Evolutionary conservation across 2,329 filamentous ascomycete genomes (phyloP).

Genomic region (Gnomoniopsis smithogilvyi): DNA sequence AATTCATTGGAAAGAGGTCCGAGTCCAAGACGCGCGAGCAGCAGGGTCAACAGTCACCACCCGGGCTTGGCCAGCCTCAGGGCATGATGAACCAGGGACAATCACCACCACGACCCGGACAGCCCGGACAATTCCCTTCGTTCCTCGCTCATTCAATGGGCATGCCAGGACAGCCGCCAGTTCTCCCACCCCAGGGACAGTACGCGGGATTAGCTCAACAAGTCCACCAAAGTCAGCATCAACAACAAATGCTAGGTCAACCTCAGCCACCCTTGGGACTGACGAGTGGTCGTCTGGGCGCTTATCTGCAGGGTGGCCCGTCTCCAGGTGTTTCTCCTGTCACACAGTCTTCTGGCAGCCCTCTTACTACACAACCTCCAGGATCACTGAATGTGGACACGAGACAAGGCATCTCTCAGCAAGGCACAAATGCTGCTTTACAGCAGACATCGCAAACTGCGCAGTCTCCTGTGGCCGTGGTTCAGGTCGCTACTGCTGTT

Average conservation of each 20-base stretch:
- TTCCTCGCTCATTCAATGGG: slow-evolving; percentile 10
- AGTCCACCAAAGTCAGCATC: slow-evolving; percentile 11
- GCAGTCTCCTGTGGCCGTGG: slow-evolving; percentile 9
- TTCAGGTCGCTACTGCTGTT: slow-evolving; percentile 17
- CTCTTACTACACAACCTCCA: slow-evolving; percentile 7
- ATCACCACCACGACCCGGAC: slow-evolving; percentile 10
- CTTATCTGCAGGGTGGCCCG: neutral
- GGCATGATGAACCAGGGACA: slow-evolving; percentile 15
- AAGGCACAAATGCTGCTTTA: neutral
- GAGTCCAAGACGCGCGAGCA: slow-evolving; percentile 21
- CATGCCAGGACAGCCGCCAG: slow-evolving; percentile 16
- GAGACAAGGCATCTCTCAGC: slow-evolving; percentile 17
- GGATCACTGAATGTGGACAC: neutral
- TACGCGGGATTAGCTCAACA: slow-evolving; percentile 13
- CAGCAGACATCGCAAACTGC: neutral
- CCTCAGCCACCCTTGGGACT: neutral
- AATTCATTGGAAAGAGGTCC: slow-evolving; percentile 21
- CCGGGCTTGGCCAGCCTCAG: slow-evolving; percentile 14
- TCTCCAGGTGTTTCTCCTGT: slow-evolving; percentile 18
- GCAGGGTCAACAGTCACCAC: slow-evolving; percentile 13
- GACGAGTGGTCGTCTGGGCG: neutral
- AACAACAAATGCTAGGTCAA: slow-evolving; percentile 4
- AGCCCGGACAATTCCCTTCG: slow-evolving; percentile 11
- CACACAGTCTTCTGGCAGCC: slow-evolving; percentile 15
- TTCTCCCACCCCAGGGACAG: slow-evolving; percentile 14